Evolutionary conservation across 495 filamentous ascomycete genomes (phyloP).

Genomic region (Talaromyces liani): DNA sequence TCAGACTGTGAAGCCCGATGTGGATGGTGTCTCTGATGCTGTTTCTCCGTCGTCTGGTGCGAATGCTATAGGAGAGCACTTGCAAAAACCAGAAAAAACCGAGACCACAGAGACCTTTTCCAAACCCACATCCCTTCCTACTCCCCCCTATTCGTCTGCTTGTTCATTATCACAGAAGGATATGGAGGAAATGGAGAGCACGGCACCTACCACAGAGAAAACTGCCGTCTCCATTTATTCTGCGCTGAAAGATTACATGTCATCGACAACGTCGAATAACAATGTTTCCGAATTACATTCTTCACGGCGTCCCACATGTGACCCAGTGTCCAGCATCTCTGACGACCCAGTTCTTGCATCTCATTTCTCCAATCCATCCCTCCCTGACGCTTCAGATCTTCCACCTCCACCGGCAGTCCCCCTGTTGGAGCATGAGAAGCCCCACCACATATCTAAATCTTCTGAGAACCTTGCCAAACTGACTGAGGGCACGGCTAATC

Average conservation of each 20-base stretch:
- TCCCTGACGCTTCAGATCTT: conserved; percentile 45
- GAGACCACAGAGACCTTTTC: conserved; percentile 17
- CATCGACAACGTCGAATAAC: conserved; percentile 17
- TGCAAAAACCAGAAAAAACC: conserved; percentile 17
- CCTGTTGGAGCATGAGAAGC: conserved; percentile 44
- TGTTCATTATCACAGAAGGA: conserved; percentile 38
- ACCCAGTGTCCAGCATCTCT: conserved; percentile 59
- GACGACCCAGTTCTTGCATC: conserved; percentile 61
- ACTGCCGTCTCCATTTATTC: conserved; percentile 30
- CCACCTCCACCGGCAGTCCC: conserved; percentile 48
- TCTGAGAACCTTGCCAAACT: conserved; percentile 76
- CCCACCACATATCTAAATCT: conserved; percentile 40
- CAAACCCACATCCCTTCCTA: conserved; percentile 28
- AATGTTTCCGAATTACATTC: conserved; percentile 22
- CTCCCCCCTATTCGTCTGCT: conserved; percentile 33
- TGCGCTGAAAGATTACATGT: conserved; percentile 37
- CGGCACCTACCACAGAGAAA: conserved; percentile 26
- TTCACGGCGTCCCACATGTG: conserved; percentile 45
- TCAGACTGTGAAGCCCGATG: conserved; percentile 13
- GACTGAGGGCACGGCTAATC: conserved; percentile 64
- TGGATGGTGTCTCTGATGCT: conserved; percentile 14
- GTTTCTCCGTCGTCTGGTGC: conserved; percentile 27
- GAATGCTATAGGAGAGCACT: conserved; percentile 34
- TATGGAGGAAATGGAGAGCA: conserved; percentile 30
- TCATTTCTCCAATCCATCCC: conserved; percentile 69